Evolutionary conservation across 768 basidiomycete genomes (phyloP), one percentile per base, ranked within the genome.

Genomic region (Exsudoporus frostii): DNA sequence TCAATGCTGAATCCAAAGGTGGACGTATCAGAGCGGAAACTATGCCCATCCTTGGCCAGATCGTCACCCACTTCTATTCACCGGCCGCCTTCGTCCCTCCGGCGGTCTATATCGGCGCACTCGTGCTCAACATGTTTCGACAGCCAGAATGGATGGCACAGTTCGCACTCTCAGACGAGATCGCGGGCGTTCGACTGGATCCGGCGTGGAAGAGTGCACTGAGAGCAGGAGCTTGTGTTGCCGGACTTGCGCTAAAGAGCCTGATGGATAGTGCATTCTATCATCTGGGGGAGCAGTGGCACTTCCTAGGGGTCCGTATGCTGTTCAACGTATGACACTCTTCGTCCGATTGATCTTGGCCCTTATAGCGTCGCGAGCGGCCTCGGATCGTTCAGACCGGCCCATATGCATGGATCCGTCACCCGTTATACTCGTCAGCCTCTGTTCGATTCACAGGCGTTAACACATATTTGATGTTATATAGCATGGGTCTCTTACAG

Each of bases 321-420:
- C 11, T 39, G 32, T 13, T 58, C 32, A 24, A 27, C n/a, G 17
- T 20, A n/a, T n/a, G n/a, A n/a, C n/a, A n/a, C 9, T 11, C 19
- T 27, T n/a, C 8, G 3, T n/a, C 25, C 14, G 13, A 29, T 29
- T 25, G 20, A 32, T 15, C 34, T 30, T n/a, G 10, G 17, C 30
- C 45, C 9, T 39, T 29, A 19, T 30, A 63, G 63, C 52, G 54
- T 32, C 52, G 67, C 17, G 70, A 71, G 38, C 65, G 63, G 36
- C 49, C 62, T 19, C 58, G 56, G 24, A 33, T 73, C 25, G 60
- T 70, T 15, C 54, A 57, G 27, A 64, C 58, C 9, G 70, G 71
- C n/a, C 66, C 68, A 1, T 70, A 69, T 43, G 55, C 58, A 15
- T 57, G 61, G 48, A 64, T 70, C 25, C 71, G 70, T 40, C 70